phyloP scores from a whole-genome alignment of 1,139 yeast species.

The Taiozyma onychis region DNA sequence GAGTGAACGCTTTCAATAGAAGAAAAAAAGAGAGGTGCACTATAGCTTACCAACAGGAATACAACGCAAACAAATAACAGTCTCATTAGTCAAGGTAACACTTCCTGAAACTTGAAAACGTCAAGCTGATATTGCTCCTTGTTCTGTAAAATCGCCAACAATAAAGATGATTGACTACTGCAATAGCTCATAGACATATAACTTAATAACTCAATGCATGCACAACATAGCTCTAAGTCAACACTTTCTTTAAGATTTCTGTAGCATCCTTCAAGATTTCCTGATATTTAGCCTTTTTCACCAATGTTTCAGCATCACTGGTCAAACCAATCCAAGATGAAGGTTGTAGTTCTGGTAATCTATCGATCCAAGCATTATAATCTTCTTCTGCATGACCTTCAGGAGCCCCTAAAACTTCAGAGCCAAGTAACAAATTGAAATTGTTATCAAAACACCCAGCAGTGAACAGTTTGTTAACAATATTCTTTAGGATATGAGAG shows the following conservation, averaged over 20 bases:
- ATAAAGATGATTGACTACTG: too few relatives aligned
- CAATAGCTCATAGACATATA: neutral
- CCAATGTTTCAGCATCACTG: slow-evolving; percentile 32
- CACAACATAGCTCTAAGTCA: slow-evolving; percentile 1
- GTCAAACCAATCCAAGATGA: slow-evolving; percentile 60
- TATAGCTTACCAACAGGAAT: too few relatives aligned
- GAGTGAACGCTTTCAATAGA: too few relatives aligned
- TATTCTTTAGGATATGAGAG: slow-evolving; percentile 22
- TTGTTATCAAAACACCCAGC: slow-evolving; percentile 31
- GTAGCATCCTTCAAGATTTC: neutral
- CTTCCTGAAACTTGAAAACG: too few relatives aligned
- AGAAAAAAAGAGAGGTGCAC: too few relatives aligned
- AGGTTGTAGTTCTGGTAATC: slow-evolving; percentile 54
- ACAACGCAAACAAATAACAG: too few relatives aligned
- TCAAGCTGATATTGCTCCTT: too few relatives aligned
- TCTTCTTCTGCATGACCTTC: slow-evolving; percentile 37
- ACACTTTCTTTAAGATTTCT: neutral
- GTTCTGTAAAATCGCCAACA: too few relatives aligned
- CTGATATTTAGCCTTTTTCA: neutral
- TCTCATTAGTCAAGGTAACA: too few relatives aligned
- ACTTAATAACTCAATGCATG: neutral
- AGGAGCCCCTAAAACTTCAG: slow-evolving; percentile 36
- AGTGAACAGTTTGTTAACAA: slow-evolving; percentile 31
- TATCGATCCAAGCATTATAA: slow-evolving; percentile 46
- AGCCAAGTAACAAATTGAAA: slow-evolving; percentile 32